Evolutionary conservation across 768 basidiomycete species (phyloP), one percentile per base, ranked within the genome.

Genomic region (Suillus alpinus): DNA sequence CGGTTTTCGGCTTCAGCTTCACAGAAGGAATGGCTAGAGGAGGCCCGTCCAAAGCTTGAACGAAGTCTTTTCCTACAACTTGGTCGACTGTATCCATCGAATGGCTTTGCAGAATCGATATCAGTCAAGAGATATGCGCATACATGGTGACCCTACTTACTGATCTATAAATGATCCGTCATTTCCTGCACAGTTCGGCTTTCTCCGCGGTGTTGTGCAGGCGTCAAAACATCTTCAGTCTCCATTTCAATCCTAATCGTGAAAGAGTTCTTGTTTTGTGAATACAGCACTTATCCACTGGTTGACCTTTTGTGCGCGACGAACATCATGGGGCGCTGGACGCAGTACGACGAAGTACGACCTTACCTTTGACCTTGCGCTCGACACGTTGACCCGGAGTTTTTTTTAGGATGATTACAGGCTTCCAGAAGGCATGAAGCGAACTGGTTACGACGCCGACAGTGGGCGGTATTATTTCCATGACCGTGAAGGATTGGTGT

Each of bases 381-480:
- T 23, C 14, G 40, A 32, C 59, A 55, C 65, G n/a, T 16, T 56
- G 18, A 49, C 63, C 31, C 23, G 10, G 16, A 29, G 26, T 10
- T 44, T 39, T 44, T 39, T 61, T 12, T 60, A 83, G 82, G 82
- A 84, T 60, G 75, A 76, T n/a, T 80, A 82, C 66, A 77, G 82
- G 63, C 78, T 84, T 56, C 82, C 83, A 1, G 78, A 78, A 57
- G 82, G 82, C 44, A 73, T 82, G 69, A 77, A 84, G 62, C 84
- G 91, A 37, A 83, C 89, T 59, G 91, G 89, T 12, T 92, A 92
- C 68, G 91, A 93, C 73, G 76, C 86, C 4, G 91, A 92, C 75
- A 79, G 80, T 1, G 81, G 83, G 52, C 76, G 81, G 52, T 91
- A 92, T 76, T 80, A 81, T 68, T 92, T 86, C 75, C 80, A 80